Base-by-base conservation (phyloP, 164 flowering plant genomes). In the Magnolia changhungtana region DNA sequence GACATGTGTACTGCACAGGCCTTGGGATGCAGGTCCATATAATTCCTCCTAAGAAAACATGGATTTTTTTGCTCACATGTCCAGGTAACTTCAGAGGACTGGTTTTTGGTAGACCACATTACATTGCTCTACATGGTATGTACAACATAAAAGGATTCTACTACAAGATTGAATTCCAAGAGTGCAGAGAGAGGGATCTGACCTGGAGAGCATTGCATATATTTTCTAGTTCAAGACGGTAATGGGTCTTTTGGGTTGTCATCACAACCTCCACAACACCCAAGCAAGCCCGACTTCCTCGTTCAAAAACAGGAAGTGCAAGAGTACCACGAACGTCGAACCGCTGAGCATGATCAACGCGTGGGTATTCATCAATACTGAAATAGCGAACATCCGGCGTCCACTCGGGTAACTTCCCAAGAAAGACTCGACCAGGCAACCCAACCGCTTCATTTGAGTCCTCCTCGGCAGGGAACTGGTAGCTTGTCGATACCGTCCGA, bases 121-220 rank as follows among this genome's bases (percentile, higher is more conserved):
- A 19, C 63, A 59, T 8, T 59, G 63, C n/a, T 59, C 63, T 59
- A 59, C 63, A 59, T 59, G 45, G 45, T 59, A 59, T 13, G 9
- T 19, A 59, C 20, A 64, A 64, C 67, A 18, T n/a, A 19, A 64
- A 21, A 64, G 13, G 21, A n/a, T 6, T 21, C 24, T 37, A n/a
- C 37, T 29, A 16, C 18, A 20, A 75, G 66, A 72, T 18, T 51
- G 31, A 37, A 24, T 4, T 63, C 45, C 7, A 14, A 10, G 49
- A 72, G 29, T 18, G 18, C 13, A 65, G 23, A 20, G n/a, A 75
- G 50, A 73, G 63, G 27, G 63, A 50, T 71, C 74, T 18, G 16
- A 95, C 99, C 98, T 95, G 88, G 27, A 95, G 92, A 63, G 95
- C 98, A 80, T 82, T 87, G 89, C 98, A 89, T 69, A 95, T 90